These are phyloP conservation scores for Lactarius indigo DNA, from an alignment of 768 basidiomycete species.

Conservation along the genomic window DNA sequence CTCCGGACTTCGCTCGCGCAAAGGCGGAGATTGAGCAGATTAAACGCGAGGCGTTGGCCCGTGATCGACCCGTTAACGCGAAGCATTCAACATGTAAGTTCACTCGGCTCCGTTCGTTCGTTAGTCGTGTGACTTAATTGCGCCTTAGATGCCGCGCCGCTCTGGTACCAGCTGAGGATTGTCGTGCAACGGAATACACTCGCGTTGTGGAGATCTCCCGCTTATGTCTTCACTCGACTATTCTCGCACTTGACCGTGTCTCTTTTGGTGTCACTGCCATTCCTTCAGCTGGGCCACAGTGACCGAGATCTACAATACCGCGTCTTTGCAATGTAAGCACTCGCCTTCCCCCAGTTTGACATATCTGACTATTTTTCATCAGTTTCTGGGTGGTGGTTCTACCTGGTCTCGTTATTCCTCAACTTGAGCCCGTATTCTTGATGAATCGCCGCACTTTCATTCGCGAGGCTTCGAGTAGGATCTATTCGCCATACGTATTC, in stretches of 20 bases:
- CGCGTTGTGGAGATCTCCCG: constrained; percentile 79
- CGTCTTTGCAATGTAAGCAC: constrained; percentile 60
- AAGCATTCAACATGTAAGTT: constrained; percentile 18
- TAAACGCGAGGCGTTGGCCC: constrained; percentile 31
- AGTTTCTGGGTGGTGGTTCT: constrained; percentile 61
- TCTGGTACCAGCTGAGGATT: constrained; percentile 66
- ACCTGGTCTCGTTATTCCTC: constrained; percentile 77
- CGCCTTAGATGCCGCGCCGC: constrained; percentile 51
- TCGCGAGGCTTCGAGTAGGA: constrained; percentile 74
- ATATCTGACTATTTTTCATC: constrained; percentile 1
- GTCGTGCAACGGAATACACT: constrained; percentile 68
- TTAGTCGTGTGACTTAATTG: constrained; percentile 35
- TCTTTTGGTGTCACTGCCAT: constrained; percentile 70
- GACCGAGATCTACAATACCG: constrained; percentile 73
- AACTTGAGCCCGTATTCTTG: constrained; percentile 83
- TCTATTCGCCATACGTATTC: constrained; percentile 85
- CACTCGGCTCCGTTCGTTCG: too few relatives aligned
- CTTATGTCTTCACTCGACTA: constrained; percentile 81
- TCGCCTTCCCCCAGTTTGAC: too few relatives aligned
- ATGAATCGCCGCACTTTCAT: constrained; percentile 49
- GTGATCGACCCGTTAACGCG: neutral
- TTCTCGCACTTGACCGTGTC: constrained; percentile 73
- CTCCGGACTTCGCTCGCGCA: constrained; percentile 47
- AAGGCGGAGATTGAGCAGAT: constrained; percentile 41
- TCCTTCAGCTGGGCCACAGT: constrained; percentile 69